Evolutionary conservation across 176 grass and related monocot species (phyloP).

Genomic region (Zoysia japonica): DNA sequence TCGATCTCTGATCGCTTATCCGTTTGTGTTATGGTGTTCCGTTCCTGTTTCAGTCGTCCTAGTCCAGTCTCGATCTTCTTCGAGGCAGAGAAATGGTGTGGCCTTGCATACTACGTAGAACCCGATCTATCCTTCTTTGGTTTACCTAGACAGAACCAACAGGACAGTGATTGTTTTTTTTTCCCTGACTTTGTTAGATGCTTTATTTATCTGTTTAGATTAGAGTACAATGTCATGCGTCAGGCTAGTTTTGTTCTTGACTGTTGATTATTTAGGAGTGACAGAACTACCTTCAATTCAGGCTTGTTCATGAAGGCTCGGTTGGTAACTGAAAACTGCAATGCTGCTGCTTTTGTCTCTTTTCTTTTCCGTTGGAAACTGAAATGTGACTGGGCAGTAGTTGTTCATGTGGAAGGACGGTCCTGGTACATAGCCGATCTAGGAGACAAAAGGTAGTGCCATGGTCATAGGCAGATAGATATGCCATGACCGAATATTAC

Average conservation of each 20-base stretch:
- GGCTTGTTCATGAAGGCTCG: background rate
- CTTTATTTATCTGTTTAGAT: background rate
- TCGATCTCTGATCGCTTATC: background rate
- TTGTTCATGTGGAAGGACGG: background rate
- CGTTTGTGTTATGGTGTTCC: background rate
- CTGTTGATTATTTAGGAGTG: background rate
- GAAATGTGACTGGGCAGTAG: conserved; percentile 5
- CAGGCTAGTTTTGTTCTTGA: background rate
- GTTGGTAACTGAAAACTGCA: background rate
- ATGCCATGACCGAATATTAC: conserved; percentile 40
- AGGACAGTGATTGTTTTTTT: background rate
- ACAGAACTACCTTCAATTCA: background rate
- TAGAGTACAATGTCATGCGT: background rate
- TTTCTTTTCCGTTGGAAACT: background rate
- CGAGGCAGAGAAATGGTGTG: background rate
- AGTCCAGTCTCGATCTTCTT: background rate
- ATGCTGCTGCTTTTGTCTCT: background rate
- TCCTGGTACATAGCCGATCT: background rate
- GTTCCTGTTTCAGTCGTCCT: background rate
- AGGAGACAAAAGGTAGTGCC: conserved; percentile 37
- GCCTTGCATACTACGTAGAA: too few relatives aligned
- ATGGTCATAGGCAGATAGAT: conserved; percentile 31
- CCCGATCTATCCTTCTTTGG: background rate
- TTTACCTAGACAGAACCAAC: conserved; percentile 1
- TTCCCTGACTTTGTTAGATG: background rate